Evolutionary conservation across 2,329 filamentous ascomycete genomes (phyloP).

Genomic region (Cadophora luteo-olivacea): DNA sequence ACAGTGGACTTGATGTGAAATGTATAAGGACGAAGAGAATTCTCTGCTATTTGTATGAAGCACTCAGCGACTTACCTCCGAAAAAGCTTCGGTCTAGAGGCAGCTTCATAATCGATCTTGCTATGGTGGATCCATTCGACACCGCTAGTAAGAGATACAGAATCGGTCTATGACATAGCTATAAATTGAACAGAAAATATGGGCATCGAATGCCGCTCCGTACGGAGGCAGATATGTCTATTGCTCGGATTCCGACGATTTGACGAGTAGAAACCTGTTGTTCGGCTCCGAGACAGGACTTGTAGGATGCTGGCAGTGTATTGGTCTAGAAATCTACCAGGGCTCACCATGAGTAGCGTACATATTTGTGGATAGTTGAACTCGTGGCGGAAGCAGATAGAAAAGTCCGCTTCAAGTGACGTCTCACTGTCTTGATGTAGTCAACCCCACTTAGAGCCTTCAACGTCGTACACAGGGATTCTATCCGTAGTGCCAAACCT

Average conservation of each 20-base stretch:
- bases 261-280: neutral
- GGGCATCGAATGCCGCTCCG: neutral
- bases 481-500: neutral
- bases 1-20: neutral
- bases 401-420: slow-evolving; percentile 12
- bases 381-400: slow-evolving; percentile 4
- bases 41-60: neutral
- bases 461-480: neutral
- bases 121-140: slow-evolving; percentile 5
- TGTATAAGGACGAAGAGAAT: neutral
- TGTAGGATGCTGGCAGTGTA: slow-evolving; percentile 2
- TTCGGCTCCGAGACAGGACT: neutral
- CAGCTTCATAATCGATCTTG: slow-evolving; percentile 13
- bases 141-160: neutral
- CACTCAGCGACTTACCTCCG: slow-evolving; percentile 12
- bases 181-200: neutral
- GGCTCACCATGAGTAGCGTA: slow-evolving; percentile 3
- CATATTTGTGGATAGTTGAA: neutral
- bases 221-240: neutral
- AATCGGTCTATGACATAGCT: neutral
- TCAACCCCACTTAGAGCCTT: neutral
- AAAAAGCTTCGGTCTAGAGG: slow-evolving; percentile 1
- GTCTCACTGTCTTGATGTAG: neutral
- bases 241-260: neutral
- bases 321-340: neutral